Evolutionary conservation across 345 rosid genomes (phyloP).

Genomic region (Salix udensis): DNA sequence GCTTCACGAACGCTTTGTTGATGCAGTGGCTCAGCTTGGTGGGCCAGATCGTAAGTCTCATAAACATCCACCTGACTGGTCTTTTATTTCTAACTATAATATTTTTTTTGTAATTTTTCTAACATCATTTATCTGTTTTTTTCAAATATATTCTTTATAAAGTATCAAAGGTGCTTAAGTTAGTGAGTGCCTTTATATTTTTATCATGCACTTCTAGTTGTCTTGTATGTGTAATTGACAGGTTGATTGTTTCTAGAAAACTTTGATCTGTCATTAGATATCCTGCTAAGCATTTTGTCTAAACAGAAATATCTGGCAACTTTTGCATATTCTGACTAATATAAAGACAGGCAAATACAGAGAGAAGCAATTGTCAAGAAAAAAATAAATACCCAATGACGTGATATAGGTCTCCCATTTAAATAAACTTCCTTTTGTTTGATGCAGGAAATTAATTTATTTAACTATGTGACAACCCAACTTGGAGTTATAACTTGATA

Average conservation of each 20-base stretch:
- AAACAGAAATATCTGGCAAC: neutral
- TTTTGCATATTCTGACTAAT: neutral
- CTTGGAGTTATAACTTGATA: neutral
- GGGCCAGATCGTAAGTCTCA: slow-evolving; percentile 92
- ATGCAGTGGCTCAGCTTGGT: slow-evolving; percentile 99
- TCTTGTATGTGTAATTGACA: neutral
- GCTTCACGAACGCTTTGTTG: slow-evolving; percentile 97
- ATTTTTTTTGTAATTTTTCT: neutral
- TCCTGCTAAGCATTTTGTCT: neutral
- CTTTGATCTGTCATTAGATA: neutral
- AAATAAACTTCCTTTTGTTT: neutral
- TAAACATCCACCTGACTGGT: neutral
- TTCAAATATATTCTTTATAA: neutral
- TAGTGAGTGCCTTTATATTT: neutral
- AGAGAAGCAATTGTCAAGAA: neutral
- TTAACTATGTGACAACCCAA: neutral
- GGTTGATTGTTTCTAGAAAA: neutral
- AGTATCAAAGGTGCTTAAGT: neutral
- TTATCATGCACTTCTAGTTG: neutral
- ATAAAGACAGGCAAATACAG: neutral
- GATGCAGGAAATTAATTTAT: neutral
- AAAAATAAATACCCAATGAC: neutral
- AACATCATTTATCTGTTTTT: neutral
- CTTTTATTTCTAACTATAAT: neutral
- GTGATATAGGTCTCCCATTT: neutral